These are phyloP conservation scores for Smallanthus sonchifolius DNA, from an alignment of 129 eudicot species.

Conservation along the genomic window DNA sequence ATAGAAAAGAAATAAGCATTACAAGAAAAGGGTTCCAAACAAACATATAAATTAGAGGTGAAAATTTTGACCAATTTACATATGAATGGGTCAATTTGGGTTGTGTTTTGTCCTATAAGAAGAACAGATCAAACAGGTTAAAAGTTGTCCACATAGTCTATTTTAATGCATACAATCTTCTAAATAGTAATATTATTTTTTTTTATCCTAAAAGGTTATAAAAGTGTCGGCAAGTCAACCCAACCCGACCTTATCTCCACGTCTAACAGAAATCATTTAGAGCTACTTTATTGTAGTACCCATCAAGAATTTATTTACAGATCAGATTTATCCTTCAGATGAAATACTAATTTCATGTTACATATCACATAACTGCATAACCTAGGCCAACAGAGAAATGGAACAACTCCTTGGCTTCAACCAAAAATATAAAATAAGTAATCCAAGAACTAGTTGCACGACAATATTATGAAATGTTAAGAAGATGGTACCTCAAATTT, in stretches of 20 bases:
- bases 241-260: background rate
- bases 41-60: background rate
- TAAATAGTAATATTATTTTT: no score
- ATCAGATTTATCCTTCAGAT: background rate
- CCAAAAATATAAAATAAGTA: background rate
- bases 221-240: background rate
- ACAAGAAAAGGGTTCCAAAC: background rate
- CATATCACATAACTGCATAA: background rate
- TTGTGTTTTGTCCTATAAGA: no score
- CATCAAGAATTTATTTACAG: background rate
- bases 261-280: background rate
- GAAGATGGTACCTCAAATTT: conserved; percentile 61
- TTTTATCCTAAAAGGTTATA: background rate
- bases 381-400: background rate
- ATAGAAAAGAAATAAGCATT: background rate
- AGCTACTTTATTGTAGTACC: background rate
- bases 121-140: background rate
- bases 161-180: no score
- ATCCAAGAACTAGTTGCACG: conserved; percentile 4
- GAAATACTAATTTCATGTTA: background rate
- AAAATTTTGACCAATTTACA: background rate
- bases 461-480: background rate
- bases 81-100: no score
- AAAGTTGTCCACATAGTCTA: background rate
- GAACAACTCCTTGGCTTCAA: background rate